These are phyloP conservation scores for Cyanophora paradoxa DNA, from an alignment of 78 protist species.

Conservation along the genomic window DNA sequence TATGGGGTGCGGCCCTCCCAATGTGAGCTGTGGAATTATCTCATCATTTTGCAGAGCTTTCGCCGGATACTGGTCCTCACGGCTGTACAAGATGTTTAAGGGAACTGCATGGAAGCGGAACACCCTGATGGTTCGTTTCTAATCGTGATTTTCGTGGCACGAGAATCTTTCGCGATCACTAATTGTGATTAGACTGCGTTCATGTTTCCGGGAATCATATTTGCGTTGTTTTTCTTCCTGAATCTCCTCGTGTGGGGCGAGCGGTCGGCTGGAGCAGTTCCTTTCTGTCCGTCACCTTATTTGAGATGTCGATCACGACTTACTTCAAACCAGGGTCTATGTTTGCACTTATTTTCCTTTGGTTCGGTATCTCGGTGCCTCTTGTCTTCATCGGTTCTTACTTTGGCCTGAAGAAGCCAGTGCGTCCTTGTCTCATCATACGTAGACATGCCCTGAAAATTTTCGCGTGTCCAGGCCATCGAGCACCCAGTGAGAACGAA, in stretches of 20 bases:
- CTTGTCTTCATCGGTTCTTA: slow-evolving; percentile 87
- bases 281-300: slow-evolving; percentile 49
- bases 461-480: background rate
- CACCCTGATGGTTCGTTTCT: too few species aligned
- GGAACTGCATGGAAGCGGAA: slow-evolving; percentile 74
- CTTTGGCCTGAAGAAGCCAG: slow-evolving; percentile 74
- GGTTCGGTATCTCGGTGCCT: slow-evolving; percentile 91
- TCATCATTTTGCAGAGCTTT: slow-evolving; percentile 8
- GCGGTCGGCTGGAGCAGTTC: slow-evolving; percentile 52
- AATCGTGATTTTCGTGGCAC: too few species aligned
- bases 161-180: too few species aligned
- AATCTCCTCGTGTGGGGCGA: slow-evolving; percentile 50
- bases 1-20: slow-evolving; percentile 48
- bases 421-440: too few species aligned
- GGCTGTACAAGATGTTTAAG: slow-evolving; percentile 66
- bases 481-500: slow-evolving; percentile 76
- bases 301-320: background rate
- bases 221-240: slow-evolving; percentile 48
- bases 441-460: too few species aligned
- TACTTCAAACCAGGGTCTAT: too few species aligned
- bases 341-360: slow-evolving; percentile 62
- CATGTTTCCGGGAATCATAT: slow-evolving; percentile 56
- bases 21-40: background rate
- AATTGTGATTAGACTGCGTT: slow-evolving; percentile 54
- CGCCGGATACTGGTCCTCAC: slow-evolving; percentile 81